phyloP scores from a whole-genome alignment of 208 protist species.

The Crithidia sp. region DNA sequence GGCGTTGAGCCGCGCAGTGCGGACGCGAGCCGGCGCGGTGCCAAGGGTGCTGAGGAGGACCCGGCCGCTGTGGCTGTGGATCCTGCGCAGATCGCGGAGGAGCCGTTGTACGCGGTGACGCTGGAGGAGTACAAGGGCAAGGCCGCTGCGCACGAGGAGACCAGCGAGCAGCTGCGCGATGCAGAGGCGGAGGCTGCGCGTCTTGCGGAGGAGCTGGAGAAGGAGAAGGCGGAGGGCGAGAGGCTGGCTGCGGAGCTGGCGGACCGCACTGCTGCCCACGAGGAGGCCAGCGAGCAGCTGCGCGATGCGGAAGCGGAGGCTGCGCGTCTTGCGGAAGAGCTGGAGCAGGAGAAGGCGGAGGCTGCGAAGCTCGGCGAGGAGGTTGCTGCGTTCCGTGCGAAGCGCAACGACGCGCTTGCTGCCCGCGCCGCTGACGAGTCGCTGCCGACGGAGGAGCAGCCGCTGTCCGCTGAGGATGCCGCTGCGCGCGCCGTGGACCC shows the following conservation, averaged over 20 bases:
- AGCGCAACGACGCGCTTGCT: conserved; percentile 40
- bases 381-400: conserved; percentile 22
- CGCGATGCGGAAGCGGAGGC: conserved; percentile 9
- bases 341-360: background rate
- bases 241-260: no score
- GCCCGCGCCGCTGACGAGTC: conserved; percentile 33
- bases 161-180: conserved; percentile 10
- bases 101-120: conserved; percentile 36
- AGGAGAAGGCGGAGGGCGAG: no score
- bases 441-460: conserved; percentile 27
- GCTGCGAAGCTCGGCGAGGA: conserved; percentile 6
- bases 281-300: no score
- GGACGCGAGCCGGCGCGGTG: background rate
- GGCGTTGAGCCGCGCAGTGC: background rate
- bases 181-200: no score
- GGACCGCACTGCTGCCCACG: no score
- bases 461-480: conserved; percentile 22
- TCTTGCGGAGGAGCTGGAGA: no score
- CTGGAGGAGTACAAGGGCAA: conserved; percentile 25
- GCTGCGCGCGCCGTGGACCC: conserved; percentile 18
- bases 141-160: background rate
- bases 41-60: conserved; percentile 1
- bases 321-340: conserved; percentile 15
- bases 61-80: conserved; percentile 14
- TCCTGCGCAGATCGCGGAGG: conserved; percentile 26